Percentiles rank a stretch among this genome's conserved stretches.
Evolutionary conservation across 805 yeast species (phyloP).

Genomic region (Candida endomychidarum): DNA sequence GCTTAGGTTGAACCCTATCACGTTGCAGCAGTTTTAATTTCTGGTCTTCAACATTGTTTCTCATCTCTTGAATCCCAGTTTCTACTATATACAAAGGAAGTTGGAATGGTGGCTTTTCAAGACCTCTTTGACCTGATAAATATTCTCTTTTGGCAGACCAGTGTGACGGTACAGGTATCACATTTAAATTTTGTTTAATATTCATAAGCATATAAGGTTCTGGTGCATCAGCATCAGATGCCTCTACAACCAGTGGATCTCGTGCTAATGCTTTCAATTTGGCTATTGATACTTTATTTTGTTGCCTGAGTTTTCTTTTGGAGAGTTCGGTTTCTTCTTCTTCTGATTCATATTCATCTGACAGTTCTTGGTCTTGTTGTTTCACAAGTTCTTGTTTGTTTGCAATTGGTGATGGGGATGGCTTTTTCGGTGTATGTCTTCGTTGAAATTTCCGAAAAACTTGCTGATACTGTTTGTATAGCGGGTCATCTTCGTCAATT

Average conservation of each 20-base stretch:
- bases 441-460: conserved; percentile 20
- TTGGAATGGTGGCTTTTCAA: conserved; percentile 69
- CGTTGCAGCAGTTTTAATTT: conserved; percentile 72
- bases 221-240: conserved; percentile 83
- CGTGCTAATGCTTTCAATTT: conserved; percentile 58
- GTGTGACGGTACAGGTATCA: conserved; percentile 76
- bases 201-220: conserved; percentile 69
- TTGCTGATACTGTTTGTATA: conserved; percentile 20
- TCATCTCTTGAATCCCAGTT: conserved; percentile 87
- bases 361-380: conserved; percentile 12
- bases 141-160: conserved; percentile 84
- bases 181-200: conserved; percentile 64
- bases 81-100: conserved; percentile 75
- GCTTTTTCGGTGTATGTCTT: neutral
- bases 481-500: conserved; percentile 9
- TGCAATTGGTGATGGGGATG: neutral
- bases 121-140: conserved; percentile 61
- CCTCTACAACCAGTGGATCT: conserved; percentile 75
- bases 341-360: conserved; percentile 21
- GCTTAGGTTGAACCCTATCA: conserved; percentile 83
- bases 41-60: conserved; percentile 59
- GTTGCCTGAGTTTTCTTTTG: conserved; percentile 47
- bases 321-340: conserved; percentile 16
- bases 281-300: conserved; percentile 63
- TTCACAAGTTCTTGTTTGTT: neutral